Evolutionary conservation across 805 yeast species (phyloP), one percentile per base, ranked within the genome.

Genomic region (Lipomyces yamadae): DNA sequence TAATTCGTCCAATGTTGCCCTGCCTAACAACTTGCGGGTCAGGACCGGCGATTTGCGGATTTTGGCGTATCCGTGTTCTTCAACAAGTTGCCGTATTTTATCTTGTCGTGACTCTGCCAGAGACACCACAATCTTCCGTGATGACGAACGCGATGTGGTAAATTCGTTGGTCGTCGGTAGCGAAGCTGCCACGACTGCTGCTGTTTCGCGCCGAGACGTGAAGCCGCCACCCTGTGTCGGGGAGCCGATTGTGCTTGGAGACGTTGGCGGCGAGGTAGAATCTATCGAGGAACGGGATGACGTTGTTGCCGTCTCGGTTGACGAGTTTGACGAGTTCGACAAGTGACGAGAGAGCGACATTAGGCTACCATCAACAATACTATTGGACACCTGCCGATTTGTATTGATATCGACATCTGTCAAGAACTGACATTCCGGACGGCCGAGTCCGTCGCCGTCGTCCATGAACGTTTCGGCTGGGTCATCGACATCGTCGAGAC

Each of bases 21-120:
- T 18, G 48, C 48, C 48, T 24, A 42, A 42, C 48, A 42, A 15
- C n/a, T 42, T n/a, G 48, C 48, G 48, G 24, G 7, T 42, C 48
- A 42, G 18, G 48, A 42, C n/a, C 48, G 48, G 48, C 48, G 48
- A 42, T n/a, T 42, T 11, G 48, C n/a, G 48, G 29, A 42, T 42
- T n/a, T 42, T 42, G n/a, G n/a, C 24, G 48, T 42, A 42, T 18
- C 48, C 48, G 24, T 42, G 18, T 42, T 42, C 18, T 24, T 42
- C 48, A 24, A 42, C 48, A 24, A 42, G 48, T n/a, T 42, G 10
- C 7, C 48, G 48, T 42, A 42, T 42, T 7, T 42, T 42, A 6
- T 24, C 18, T 8, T 42, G 15, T 15, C 48, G 48, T 5, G n/a
- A 5, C 18, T 42, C 48, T 42, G 48, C 3, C 24, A 42, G 7